Evolutionary conservation across 257 asterid species (phyloP), one percentile per base, ranked within the genome.

Genomic region (Thymus mandschuricus): DNA sequence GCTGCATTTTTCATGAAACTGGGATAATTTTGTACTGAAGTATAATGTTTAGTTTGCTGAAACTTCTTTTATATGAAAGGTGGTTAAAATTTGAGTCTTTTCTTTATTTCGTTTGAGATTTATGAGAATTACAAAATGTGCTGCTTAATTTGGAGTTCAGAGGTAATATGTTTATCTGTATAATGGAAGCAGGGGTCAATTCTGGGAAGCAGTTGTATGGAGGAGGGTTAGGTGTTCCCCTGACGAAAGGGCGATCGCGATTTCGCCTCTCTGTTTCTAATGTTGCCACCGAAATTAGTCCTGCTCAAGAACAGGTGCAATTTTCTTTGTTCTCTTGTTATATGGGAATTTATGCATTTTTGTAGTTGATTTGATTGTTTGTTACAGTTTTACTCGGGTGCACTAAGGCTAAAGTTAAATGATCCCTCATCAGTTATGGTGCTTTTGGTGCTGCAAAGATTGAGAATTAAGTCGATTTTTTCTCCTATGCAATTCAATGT

Each of bases 231-330:
- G 82, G 87, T 50, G 15, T 83, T 50, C 86, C 89, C 8, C 69
- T 80, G 29, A 85, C 71, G 66, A 85, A 87, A 74, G 83, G 85
- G 66, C 80, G 85, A 45, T 68, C 86, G 49, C 84, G 76, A 54
- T 87, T 87, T 68, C 88, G 76, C 64, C 75, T 87, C 55, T 79
- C 92, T 2, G 79, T 89, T 64, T 82, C 97, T 40, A 91, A 82
- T 83, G 92, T 91, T 27, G 90, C 96, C 74, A 87, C 96, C 68
- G 92, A 89, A 63, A 60, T 80, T 59, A 79, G 69, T 80, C 86
- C 97, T 80, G 76, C 86, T 38, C 96, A 82, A 57, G 86, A 79
- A 50, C 72, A 88, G 76, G 57, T 78, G 44, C 71, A 69, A 15
- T 29, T 11, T 21, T 59, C 10, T n/a, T 43, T 28, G 62, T 40